Evolutionary conservation across 2,329 filamentous ascomycete genomes (phyloP).

Genomic region (Ophiostoma piceae): DNA sequence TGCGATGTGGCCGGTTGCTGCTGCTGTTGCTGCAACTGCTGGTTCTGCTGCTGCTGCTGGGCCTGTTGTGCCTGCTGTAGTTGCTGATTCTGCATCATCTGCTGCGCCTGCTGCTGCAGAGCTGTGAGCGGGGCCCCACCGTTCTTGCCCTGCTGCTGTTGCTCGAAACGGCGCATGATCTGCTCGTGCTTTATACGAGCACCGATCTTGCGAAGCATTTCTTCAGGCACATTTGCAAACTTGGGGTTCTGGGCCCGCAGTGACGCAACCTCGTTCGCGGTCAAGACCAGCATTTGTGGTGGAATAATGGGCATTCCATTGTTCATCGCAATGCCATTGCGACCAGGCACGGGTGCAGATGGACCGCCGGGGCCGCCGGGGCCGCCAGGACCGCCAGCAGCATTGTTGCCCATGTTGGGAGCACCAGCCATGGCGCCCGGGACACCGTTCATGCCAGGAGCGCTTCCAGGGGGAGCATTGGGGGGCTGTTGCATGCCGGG

Average conservation of each 20-base stretch:
- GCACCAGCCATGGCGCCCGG: background rate
- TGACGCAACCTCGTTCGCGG: conserved; percentile 22
- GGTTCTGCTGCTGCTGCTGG: conserved; percentile 16
- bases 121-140: conserved; percentile 14
- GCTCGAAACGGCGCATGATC: conserved; percentile 24
- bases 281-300: conserved; percentile 18
- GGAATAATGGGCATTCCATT: conserved; percentile 23
- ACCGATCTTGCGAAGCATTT: conserved; percentile 20
- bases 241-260: conserved; percentile 24
- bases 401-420: conserved; percentile 3
- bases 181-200: conserved; percentile 23
- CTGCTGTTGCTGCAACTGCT: conserved; percentile 27
- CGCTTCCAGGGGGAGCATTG: conserved; percentile 1
- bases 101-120: conserved; percentile 30
- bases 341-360: background rate
- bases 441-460: background rate
- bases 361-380: background rate
- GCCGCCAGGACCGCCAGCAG: background rate
- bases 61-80: conserved; percentile 18
- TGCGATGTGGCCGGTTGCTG: conserved; percentile 21
- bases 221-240: conserved; percentile 24
- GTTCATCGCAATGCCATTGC: background rate
- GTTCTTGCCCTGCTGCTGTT: conserved; percentile 15
- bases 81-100: conserved; percentile 25
- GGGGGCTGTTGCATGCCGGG: conserved; percentile 22